These are phyloP conservation scores for Talaromyces sp. DNA, from an alignment of 2,329 filamentous ascomycete species.

Conservation along the genomic window DNA sequence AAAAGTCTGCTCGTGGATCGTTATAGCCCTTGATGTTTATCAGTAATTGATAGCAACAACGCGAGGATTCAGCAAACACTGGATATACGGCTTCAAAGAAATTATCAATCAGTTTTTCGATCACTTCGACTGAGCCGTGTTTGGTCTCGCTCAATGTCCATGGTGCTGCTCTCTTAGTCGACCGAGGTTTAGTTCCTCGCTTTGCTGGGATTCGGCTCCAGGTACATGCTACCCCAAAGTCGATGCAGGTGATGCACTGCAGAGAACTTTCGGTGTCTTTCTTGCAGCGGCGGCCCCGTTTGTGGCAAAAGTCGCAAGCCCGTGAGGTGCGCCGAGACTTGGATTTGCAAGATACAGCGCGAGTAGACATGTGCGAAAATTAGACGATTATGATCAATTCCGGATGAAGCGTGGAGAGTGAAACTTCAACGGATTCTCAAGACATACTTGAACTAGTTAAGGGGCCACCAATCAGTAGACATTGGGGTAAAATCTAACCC, in stretches of 20 bases:
- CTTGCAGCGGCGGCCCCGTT: slow-evolving; percentile 6
- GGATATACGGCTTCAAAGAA: slow-evolving; percentile 10
- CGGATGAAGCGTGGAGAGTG: not conserved
- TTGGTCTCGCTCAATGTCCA: slow-evolving; percentile 5
- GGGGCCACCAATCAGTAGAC: not conserved
- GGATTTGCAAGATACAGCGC: not conserved
- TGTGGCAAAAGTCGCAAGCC: slow-evolving; percentile 6
- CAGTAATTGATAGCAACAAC: not conserved
- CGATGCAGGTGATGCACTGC: slow-evolving; percentile 10
- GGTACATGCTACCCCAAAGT: slow-evolving; percentile 12
- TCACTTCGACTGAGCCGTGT: not conserved
- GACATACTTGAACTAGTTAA: not conserved
- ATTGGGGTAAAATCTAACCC: not conserved
- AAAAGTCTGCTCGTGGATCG: slow-evolving; percentile 9
- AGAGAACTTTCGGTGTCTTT: not conserved
- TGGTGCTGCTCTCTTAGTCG: not conserved
- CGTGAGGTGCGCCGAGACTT: not conserved
- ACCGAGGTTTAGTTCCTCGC: slow-evolving; percentile 8
- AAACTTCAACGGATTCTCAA: not conserved
- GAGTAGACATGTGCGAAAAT: not conserved
- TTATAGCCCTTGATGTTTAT: slow-evolving; percentile 4
- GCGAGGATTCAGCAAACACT: not conserved
- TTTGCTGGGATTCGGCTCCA: slow-evolving; percentile 6
- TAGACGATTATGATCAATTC: not conserved
- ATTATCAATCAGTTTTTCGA: slow-evolving; percentile 11